Evolutionary conservation across 306 rosid species (phyloP).

Genomic region (Vigna angularis): DNA sequence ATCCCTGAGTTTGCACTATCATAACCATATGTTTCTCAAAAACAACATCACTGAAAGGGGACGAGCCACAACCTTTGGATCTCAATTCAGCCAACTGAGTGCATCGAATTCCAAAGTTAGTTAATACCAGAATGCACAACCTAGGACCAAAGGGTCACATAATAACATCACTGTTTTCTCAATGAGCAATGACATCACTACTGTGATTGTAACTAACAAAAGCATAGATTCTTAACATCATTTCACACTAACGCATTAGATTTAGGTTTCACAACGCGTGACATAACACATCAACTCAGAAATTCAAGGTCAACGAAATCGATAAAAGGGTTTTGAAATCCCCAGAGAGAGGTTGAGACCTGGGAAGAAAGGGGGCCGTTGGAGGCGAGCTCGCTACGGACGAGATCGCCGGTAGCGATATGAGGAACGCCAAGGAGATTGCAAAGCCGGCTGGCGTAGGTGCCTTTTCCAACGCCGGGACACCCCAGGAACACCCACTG

Average conservation of each 20-base stretch:
- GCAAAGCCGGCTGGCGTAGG: slow-evolving; percentile 86
- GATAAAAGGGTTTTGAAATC: background rate
- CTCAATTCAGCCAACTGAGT: background rate
- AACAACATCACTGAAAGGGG: background rate
- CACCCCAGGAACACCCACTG: slow-evolving; percentile 94
- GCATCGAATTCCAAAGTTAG: background rate
- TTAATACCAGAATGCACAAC: background rate
- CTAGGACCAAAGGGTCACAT: background rate
- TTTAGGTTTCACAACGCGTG: background rate
- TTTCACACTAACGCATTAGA: slow-evolving; percentile 25
- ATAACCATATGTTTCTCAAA: background rate
- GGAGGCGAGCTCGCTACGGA: slow-evolving; percentile 86
- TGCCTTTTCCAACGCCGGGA: slow-evolving; percentile 97
- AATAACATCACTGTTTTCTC: background rate
- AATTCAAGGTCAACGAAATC: background rate
- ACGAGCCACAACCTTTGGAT: background rate
- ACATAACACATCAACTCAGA: background rate
- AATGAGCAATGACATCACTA: background rate
- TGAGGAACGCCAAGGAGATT: slow-evolving; percentile 88
- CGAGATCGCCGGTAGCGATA: slow-evolving; percentile 95
- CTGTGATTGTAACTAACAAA: background rate
- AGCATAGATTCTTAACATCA: background rate
- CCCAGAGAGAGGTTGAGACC: slow-evolving; percentile 40
- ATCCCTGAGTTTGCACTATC: background rate
- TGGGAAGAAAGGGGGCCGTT: slow-evolving; percentile 74